Conservation (phyloP, 2,329 filamentous ascomycete genomes). For the Aspergillus sp. region DNA sequence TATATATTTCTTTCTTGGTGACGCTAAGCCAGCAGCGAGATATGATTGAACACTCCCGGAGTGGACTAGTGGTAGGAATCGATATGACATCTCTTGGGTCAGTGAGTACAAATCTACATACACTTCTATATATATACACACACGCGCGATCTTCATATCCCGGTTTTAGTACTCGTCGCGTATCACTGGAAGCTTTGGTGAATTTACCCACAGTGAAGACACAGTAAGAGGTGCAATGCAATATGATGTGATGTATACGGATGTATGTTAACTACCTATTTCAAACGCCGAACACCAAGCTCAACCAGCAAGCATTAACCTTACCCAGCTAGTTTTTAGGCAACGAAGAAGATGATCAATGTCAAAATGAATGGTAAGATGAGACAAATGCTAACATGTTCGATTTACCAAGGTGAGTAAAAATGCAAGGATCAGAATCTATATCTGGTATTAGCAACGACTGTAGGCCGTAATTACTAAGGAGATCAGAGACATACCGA, state of each 20-base stretch:
- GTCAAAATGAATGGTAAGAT: background rate
- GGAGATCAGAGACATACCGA: slow-evolving; percentile 58
- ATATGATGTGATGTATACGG: slow-evolving; percentile 2
- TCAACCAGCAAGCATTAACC: background rate
- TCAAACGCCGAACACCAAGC: background rate
- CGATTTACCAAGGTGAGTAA: background rate
- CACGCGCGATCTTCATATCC: no score
- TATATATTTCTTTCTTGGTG: no score
- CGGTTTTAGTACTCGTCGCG: no score
- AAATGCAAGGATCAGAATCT: slow-evolving; percentile 24
- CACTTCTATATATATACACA: no score
- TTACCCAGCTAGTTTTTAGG: background rate
- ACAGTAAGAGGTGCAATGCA: background rate
- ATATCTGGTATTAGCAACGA: slow-evolving; percentile 5
- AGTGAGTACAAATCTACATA: no score
- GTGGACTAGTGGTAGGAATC: no score
- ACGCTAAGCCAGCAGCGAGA: no score
- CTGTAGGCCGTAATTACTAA: background rate
- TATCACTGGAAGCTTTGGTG: no score
- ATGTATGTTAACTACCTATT: slow-evolving; percentile 5
- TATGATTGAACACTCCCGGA: no score
- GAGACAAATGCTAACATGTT: background rate
- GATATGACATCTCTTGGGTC: no score
- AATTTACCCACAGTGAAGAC: no score
- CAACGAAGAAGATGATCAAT: background rate